Base-by-base conservation (phyloP, 1,284 basidiomycete species). In the Tilletia setariae region DNA sequence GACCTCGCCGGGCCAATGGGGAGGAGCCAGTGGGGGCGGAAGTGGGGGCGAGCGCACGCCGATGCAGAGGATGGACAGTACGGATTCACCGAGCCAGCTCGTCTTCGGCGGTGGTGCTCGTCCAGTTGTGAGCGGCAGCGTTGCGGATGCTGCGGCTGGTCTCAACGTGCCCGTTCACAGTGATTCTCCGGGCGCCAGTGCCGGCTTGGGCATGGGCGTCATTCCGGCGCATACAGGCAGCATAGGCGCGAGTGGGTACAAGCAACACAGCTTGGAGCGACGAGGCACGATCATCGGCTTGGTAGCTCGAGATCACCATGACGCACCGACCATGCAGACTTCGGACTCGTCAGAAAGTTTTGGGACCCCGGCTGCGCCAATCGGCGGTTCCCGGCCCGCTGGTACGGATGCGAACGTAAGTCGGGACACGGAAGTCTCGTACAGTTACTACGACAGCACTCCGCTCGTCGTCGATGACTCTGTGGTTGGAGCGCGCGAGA, bases 401-500 rank as follows among this genome's bases (percentile, higher is more conserved):
- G 35, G 35, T 40, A 11, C 35, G 35, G 35, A 40, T 11, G 35
- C 35, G 11, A 40, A 11, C 11, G 35, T 19, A 4, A 30, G 28
- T 7, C 28, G 32, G 25, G 56, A 30, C 28, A 30, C 28, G 6
- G 30, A 9, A 16, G 9, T 30, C 28, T 61, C 56, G 46, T 49
- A 49, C 46, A n/a, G 19, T n/a, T 49, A 49, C 46, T 49, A 49
- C 28, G 28, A 21, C 25, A 19, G 28, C 35, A 40, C 35, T 11
- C 35, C 35, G 35, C 35, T 40, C 35, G 11, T 6, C 35, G 35
- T 40, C 35, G 73, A 68, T 19, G 49, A 63, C 21, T 68, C 71
- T 13, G 65, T 69, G 15, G 67, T 28, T 25, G 30, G 44, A 13
- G 53, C 28, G 11, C 78, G 80, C 11, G 85, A 85, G 43, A 85